Evolutionary conservation across 768 basidiomycete genomes (phyloP), one percentile per base, ranked within the genome.

Genomic region (Fibroporia radiculosa): DNA sequence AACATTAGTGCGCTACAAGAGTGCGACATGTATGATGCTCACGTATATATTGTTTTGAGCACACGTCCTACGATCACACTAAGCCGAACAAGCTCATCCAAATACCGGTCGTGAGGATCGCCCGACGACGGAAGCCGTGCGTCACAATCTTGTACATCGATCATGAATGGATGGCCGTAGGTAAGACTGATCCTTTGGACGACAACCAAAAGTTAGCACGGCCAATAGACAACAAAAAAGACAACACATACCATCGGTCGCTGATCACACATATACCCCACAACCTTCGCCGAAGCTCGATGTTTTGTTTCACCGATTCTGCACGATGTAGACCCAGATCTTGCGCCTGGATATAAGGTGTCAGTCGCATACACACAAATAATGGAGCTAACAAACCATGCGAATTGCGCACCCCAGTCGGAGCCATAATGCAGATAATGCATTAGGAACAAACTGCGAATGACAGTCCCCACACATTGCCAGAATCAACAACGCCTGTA

Each of bases 111-210:
- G 45, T 75, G 73, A 12, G 77, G 73, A 56, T 91, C 84, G 34
- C 89, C 92, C 2, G 88, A 89, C 7, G 90, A 90, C 1, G 93
- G 93, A 26, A 96, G 70, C 43, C 93, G 82, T 3, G 89, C 86
- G 63, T 99, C 95, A 63, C 96, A 99, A 62, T 99, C 96, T 53
- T 86, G 81, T 2, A 98, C 79, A 62, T 97, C 93, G 50, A 99
- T 95, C 85, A 95, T 89, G 61, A 82, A 86, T 2, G 95, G 95
- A 53, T 92, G 88, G 0, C 95, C 95, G 55, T 92, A 90, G 19
- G 89, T 82, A 28, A 93, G 69, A 58, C 87, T 89, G 44, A 82
- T 77, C 89, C 88, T 90, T 44, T 26, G 24, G 24, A 14, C 31
- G 33, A 28, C 27, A 29, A 34, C 27, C 3, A 48, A 28, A 8